Conservation (phyloP, 441 rosid species). For the Codiaeum variegatum region DNA sequence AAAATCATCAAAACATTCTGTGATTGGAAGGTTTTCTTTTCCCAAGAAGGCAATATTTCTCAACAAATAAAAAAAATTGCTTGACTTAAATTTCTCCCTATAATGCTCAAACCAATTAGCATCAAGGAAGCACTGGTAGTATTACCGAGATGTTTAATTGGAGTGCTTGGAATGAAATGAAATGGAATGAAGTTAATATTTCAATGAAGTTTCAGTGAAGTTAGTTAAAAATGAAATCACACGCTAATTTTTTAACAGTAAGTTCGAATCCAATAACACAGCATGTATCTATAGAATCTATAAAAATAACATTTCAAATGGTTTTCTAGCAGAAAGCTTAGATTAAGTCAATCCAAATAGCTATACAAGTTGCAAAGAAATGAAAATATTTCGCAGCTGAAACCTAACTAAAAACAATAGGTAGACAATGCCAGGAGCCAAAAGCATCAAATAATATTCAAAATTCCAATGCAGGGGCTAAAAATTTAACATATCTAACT, state of each 20-base stretch:
- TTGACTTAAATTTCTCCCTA: not conserved
- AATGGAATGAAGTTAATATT: no score
- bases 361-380: not conserved
- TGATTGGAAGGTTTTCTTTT: not conserved
- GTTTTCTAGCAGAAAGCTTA: not conserved
- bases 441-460: not conserved
- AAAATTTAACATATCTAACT: slow-evolving; percentile 17
- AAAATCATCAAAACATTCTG: not conserved
- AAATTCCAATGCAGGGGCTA: no score
- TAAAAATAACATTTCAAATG: not conserved
- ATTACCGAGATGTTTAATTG: no score
- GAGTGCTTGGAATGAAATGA: no score
- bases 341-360: not conserved
- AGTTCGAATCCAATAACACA: not conserved
- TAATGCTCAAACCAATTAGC: not conserved
- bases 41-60: not conserved
- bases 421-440: no score
- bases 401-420: not conserved
- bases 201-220: no score
- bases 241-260: not conserved
- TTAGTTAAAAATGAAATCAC: not conserved
- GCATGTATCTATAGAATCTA: not conserved
- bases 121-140: not conserved
- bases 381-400: not conserved
- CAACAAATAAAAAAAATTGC: not conserved